These are phyloP conservation scores for Kockovaella imperatae DNA, from an alignment of 768 basidiomycete genomes.

Conservation along the genomic window DNA sequence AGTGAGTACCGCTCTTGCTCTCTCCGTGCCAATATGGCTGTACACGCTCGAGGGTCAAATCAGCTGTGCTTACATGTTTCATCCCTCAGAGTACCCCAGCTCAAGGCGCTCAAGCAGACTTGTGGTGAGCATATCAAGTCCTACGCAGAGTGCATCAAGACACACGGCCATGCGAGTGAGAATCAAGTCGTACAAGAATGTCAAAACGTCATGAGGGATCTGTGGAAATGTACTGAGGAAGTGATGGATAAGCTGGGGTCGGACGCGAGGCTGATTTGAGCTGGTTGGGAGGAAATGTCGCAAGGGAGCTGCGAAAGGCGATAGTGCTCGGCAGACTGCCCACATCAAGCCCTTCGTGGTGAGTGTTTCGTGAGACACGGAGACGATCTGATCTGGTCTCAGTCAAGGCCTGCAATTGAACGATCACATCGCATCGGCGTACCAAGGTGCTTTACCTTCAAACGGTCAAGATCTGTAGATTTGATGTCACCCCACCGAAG, in stretches of 20 bases:
- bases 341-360: no score
- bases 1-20: constrained; percentile 9
- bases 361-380: no score
- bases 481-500: no score
- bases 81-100: constrained; percentile 32
- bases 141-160: constrained; percentile 36
- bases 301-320: neutral
- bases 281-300: neutral
- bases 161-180: constrained; percentile 21
- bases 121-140: constrained; percentile 30
- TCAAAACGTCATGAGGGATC: constrained; percentile 27
- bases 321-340: no score
- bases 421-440: no score
- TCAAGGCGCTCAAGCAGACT: constrained; percentile 31
- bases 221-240: constrained; percentile 41
- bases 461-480: no score
- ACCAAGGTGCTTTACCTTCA: no score
- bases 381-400: no score
- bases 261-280: neutral
- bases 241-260: constrained; percentile 20
- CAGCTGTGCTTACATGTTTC: neutral
- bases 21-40: neutral
- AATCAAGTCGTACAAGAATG: constrained; percentile 31
- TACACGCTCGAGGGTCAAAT: neutral
- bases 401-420: no score